Evolutionary conservation across 2,329 filamentous ascomycete genomes (phyloP).

Genomic region (Neonectria faginata): DNA sequence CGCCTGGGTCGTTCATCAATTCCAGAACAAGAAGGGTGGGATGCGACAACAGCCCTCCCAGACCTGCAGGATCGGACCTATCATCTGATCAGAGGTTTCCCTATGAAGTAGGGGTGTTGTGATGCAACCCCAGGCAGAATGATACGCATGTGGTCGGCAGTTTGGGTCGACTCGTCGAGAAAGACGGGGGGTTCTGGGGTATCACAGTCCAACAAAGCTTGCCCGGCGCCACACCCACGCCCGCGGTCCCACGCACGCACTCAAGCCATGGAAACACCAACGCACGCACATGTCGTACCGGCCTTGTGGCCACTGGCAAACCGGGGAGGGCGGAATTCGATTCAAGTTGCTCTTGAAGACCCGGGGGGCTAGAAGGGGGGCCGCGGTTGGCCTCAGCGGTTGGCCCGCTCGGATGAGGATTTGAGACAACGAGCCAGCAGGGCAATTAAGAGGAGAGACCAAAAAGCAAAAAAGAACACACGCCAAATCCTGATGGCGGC

Average conservation of each 20-base stretch:
- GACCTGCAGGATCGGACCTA: not conserved
- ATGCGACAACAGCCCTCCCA: not conserved
- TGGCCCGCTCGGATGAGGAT: not conserved
- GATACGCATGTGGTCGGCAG: conserved; percentile 9
- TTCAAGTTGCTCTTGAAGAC: not conserved
- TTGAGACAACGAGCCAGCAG: not conserved
- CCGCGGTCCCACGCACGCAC: conserved; percentile 4
- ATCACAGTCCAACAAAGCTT: not conserved
- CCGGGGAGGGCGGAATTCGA: not conserved
- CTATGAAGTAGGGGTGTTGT: not conserved
- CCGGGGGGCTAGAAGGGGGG: not conserved
- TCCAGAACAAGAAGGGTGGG: conserved; percentile 4
- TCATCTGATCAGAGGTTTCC: not conserved
- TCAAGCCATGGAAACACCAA: not conserved
- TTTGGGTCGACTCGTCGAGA: not conserved
- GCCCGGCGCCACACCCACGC: not conserved
- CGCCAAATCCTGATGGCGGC: not conserved
- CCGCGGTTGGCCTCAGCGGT: not conserved
- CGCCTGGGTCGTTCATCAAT: conserved; percentile 1
- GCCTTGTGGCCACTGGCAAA: not conserved
- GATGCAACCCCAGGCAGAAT: conserved; percentile 1
- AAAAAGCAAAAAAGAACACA: not conserved
- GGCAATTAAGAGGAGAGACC: not conserved
- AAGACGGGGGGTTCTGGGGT: conserved; percentile 10
- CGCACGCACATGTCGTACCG: conserved; percentile 1